Base-by-base conservation (phyloP, 2,329 filamentous ascomycete genomes). In the Emmonsia crescens region DNA sequence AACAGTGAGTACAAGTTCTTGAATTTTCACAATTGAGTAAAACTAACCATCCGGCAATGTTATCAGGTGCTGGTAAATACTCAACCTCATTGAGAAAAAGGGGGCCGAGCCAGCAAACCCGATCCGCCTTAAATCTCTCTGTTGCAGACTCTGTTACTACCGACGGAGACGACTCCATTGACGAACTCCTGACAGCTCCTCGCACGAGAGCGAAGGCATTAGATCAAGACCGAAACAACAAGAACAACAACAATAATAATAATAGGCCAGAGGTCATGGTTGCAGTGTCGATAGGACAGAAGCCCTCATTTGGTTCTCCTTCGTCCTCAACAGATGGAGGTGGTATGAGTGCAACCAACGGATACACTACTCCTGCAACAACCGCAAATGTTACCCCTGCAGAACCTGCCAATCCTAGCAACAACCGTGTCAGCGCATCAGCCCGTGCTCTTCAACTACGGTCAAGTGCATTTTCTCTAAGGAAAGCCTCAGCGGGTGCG, bases 281-380 rank as follows among this genome's bases (percentile, higher is more conserved):
- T 60, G 70, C 70, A 24, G 72, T 73, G 2, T 70, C 73, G 0
- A 42, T 66, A 10, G 69, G 67, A 58, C 71, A 70, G 60, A 60
- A 64, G 14, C 65, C 69, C 16, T 51, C 66, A 2, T 66, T 61
- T 6, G 62, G 66, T 48, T 68, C 68, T 8, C 72, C 72, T 44
- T 75, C 78, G 31, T 67, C 76, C 5, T 76, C 75, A 27, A 78
- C 77, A 2, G 65, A 71, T 36, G 73, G 74, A 5, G 73, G 74
- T 40, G 71, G 71, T 10, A 72, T 73, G 36, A 70, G 77, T 60
- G 75, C 76, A 5, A 80, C 76, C 12, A 76, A 77, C 44, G 81
- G 79, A 21, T 82, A 81, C 67, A 84, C 83, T 62, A 88, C 86
- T 3, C 85, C 85, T 4, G 82, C 78, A 44, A 88, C 86, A 24